Percentiles rank a stretch among this genome's conserved stretches.
phyloP scores from a whole-genome alignment of 1,284 basidiomycete genomes.

The Malassezia brasiliensis region DNA sequence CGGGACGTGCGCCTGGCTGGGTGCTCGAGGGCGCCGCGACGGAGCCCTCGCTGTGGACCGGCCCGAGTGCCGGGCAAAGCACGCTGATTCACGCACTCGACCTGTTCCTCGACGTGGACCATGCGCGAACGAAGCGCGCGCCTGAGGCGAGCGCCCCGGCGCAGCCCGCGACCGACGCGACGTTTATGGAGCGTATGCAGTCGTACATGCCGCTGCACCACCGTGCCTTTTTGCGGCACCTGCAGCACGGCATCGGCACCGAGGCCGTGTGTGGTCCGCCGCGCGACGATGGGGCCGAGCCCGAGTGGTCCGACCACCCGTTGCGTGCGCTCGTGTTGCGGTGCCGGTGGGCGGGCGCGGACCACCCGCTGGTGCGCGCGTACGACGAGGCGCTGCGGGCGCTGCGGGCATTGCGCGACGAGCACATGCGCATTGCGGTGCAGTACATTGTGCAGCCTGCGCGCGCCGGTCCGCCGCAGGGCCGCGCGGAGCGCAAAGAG shows the following conservation, averaged over 20 bases:
- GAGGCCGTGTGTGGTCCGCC: conserved; percentile 3
- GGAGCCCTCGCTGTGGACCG: conserved; percentile 58
- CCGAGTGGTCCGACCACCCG: conserved; percentile 19
- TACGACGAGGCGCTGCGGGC: conserved; percentile 67
- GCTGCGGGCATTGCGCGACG: conserved; percentile 71
- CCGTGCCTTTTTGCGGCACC: conserved; percentile 73
- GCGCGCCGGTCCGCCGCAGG: conserved; percentile 6
- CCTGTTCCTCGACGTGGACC: conserved; percentile 75
- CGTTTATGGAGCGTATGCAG: conserved; percentile 43
- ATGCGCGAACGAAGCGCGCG: conserved; percentile 46
- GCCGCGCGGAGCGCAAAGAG: conserved; percentile 15
- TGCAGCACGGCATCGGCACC: conserved; percentile 48
- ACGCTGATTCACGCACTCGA: conserved; percentile 79
- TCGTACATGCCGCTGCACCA: conserved; percentile 52
- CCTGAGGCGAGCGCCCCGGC: neutral
- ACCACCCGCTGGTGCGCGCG: conserved; percentile 25
- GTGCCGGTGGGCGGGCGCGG: conserved; percentile 19
- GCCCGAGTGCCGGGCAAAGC: conserved; percentile 84
- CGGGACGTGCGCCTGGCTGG: conserved; percentile 56
- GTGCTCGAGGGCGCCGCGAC: conserved; percentile 64
- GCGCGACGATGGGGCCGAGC: neutral
- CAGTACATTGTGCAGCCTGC: conserved; percentile 56
- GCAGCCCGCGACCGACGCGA: conserved; percentile 25
- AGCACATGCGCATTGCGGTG: conserved; percentile 75
- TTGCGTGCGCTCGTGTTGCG: conserved; percentile 32